phyloP scores from a whole-genome alignment of 805 yeast species.

The Schwanniomyces vanrijiae region DNA sequence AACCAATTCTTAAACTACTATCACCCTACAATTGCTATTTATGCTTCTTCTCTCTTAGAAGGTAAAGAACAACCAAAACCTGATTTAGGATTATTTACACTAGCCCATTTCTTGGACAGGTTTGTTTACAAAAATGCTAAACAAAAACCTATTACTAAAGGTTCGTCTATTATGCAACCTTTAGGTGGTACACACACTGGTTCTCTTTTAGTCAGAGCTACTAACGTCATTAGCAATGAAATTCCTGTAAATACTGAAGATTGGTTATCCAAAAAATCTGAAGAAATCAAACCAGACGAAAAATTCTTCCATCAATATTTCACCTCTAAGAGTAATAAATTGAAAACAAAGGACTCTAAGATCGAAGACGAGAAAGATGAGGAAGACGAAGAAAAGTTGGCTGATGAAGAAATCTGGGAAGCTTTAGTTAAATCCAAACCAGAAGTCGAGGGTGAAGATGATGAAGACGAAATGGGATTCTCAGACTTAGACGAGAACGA shows the following conservation, averaged over 20 bases:
- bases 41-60: slow-evolving; percentile 64
- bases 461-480: slow-evolving; percentile 30
- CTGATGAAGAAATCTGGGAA: slow-evolving; percentile 77
- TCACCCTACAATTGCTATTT: slow-evolving; percentile 88
- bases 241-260: slow-evolving; percentile 81
- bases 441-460: slow-evolving; percentile 55
- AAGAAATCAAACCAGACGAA: slow-evolving; percentile 81
- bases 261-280: slow-evolving; percentile 69
- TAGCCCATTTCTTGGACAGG: slow-evolving; percentile 89
- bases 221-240: slow-evolving; percentile 39
- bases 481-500: slow-evolving; percentile 48
- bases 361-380: slow-evolving; percentile 20
- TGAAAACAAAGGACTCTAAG: slow-evolving; percentile 23
- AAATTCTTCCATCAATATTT: slow-evolving; percentile 86
- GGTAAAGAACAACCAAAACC: slow-evolving; percentile 66
- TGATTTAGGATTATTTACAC: slow-evolving; percentile 83
- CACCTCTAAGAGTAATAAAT: slow-evolving; percentile 51
- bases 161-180: slow-evolving; percentile 97
- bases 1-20: slow-evolving; percentile 72
- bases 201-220: slow-evolving; percentile 64
- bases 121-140: slow-evolving; percentile 94
- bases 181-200: slow-evolving; percentile 82
- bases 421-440: slow-evolving; percentile 77
- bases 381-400: slow-evolving; percentile 44
- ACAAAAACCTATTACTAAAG: slow-evolving; percentile 70